Evolutionary conservation across 179 eudicot genomes (phyloP), one percentile per base, ranked within the genome.

Genomic region (Beta corolliflora): DNA sequence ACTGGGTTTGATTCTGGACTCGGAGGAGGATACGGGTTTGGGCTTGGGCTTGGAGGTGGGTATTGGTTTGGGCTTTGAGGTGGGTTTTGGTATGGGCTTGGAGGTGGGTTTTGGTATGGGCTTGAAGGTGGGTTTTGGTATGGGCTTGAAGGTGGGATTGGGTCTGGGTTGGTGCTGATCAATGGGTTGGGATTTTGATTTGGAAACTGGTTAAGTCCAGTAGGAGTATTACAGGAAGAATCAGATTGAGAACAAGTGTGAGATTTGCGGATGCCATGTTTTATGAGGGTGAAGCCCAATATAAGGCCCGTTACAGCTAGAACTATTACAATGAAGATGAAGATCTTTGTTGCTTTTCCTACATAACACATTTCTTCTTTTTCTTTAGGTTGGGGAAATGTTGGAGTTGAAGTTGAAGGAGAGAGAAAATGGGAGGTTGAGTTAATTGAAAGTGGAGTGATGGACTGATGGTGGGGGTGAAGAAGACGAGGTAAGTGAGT

Each of bases 271-370:
- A 67, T 2, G 68, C 74, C 61, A 14, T 84, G 93, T 23, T 87
- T 79, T 12, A 91, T n/a, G 9, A 94, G 31, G 31, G 90, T 90
- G 76, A 95, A 89, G 8, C 98, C 98, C 14, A 95, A 53, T 59
- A 92, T 80, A 7, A 95, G 92, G 21, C 90, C 95, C 5, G 88
- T 88, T 2, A 95, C 81, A 0, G 87, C 89, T 2, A 94, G 50
- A 19, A 84, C 92, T 5, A 89, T 77, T 65, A 92, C 80, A 11
- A 95, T 89, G 90, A 94, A 92, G 80, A 95, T 91, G 93, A 95
- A 95, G 91, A 95, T 95, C 91, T 94, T 95, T 45, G 99, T 95
- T 52, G 99, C 99, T 86, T 95, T 95, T 1, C 99, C 99, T 64
- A 95, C 95, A 85, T 90, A 95, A 25, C 97, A 95, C 95, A 94